These are phyloP conservation scores for Paspalum vaginatum DNA, from an alignment of 176 grass and related monocot genomes.

Conservation along the genomic window DNA sequence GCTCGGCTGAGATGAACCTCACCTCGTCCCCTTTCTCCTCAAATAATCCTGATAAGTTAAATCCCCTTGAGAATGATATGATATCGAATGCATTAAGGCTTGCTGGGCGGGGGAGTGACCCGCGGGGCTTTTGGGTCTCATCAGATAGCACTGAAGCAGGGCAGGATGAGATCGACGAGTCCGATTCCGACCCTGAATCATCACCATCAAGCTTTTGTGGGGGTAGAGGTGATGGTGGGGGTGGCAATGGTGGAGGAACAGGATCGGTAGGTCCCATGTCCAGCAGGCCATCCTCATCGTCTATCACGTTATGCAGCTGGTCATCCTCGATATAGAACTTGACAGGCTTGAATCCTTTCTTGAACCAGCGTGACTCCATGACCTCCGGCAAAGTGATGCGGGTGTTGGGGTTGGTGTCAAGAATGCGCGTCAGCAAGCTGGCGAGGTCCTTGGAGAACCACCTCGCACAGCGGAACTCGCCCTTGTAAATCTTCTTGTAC, in stretches of 20 bases:
- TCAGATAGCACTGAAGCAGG: constrained; percentile 65
- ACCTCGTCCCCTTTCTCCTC: constrained; percentile 80
- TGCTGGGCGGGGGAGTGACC: constrained; percentile 66
- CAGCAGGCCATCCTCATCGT: constrained; percentile 37
- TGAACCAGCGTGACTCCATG: constrained; percentile 91
- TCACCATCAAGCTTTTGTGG: constrained; percentile 44
- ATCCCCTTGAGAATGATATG: constrained; percentile 93
- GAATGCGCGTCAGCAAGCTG: constrained; percentile 55
- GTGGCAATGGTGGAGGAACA: constrained; percentile 38
- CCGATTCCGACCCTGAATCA: constrained; percentile 86
- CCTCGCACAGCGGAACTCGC: constrained; percentile 85
- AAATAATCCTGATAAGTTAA: constrained; percentile 89
- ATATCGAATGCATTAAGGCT: constrained; percentile 98
- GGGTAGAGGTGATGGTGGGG: constrained; percentile 13
- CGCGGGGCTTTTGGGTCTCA: constrained; percentile 43
- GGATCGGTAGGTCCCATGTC: constrained; percentile 3
- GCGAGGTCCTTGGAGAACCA: constrained; percentile 92
- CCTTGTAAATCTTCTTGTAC: constrained; percentile 94
- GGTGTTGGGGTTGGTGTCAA: constrained; percentile 71
- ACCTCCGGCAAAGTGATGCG: constrained; percentile 78
- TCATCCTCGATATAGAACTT: constrained; percentile 93
- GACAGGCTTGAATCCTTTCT: constrained; percentile 86
- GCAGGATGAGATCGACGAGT: constrained; percentile 78
- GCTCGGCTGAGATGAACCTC: constrained; percentile 74
- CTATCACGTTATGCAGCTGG: constrained; percentile 61